Evolutionary conservation across 805 yeast species (phyloP).

Genomic region (Barnettozyma wickerhamii): DNA sequence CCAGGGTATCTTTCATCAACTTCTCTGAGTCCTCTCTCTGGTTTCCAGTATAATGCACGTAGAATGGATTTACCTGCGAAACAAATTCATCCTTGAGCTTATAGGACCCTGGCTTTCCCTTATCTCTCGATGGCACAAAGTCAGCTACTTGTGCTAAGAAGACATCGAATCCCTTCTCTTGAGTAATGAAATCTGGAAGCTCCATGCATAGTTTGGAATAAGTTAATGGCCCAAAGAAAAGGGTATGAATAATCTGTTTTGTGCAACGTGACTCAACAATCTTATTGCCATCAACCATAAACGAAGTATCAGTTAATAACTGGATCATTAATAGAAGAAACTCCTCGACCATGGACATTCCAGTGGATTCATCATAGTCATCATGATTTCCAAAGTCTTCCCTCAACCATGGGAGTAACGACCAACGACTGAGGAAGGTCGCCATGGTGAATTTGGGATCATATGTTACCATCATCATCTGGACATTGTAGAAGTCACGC

Average conservation of each 20-base stretch:
- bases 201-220: constrained; percentile 65
- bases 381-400: constrained; percentile 37
- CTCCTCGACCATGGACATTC: constrained; percentile 74
- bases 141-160: constrained; percentile 53
- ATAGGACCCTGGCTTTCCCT: constrained; percentile 59
- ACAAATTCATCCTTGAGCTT: constrained; percentile 54
- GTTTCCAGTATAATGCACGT: constrained; percentile 70
- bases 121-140: constrained; percentile 55
- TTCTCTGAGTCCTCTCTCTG: constrained; percentile 80
- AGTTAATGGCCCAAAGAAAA: constrained; percentile 71
- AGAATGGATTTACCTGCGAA: constrained; percentile 72
- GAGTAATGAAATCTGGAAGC: constrained; percentile 71
- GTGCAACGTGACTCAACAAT: constrained; percentile 47
- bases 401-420: constrained; percentile 48
- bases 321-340: constrained; percentile 64
- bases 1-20: constrained; percentile 47
- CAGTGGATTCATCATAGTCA: constrained; percentile 39
- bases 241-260: constrained; percentile 73
- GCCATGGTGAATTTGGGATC: constrained; percentile 54
- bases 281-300: constrained; percentile 46
- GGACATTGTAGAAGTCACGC: constrained; percentile 73
- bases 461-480: constrained; percentile 50
- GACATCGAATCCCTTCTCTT: constrained; percentile 71
- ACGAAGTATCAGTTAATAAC: constrained; percentile 61
- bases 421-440: constrained; percentile 68